Conservation (phyloP, 176 grass and related monocot species). For the Eragrostis curvula region DNA sequence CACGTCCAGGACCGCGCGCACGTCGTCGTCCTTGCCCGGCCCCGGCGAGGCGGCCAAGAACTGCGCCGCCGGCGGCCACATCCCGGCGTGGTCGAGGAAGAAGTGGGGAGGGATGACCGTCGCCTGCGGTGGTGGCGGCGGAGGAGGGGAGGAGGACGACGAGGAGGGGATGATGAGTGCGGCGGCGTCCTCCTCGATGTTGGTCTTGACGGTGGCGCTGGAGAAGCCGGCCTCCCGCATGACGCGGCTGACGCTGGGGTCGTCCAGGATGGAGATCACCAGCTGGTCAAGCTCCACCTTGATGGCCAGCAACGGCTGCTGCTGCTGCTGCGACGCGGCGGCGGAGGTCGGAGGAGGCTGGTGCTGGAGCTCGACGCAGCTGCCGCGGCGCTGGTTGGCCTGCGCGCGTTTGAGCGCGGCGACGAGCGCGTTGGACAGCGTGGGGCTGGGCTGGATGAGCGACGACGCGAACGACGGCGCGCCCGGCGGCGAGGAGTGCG, state of each 20-base stretch:
- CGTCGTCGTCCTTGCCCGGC: conserved; percentile 54
- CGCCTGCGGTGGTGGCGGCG: not conserved
- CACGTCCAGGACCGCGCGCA: conserved; percentile 66
- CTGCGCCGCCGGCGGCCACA: conserved; percentile 57
- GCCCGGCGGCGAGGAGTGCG: not conserved
- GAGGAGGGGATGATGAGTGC: conserved; percentile 35
- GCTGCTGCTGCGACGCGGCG: conserved; percentile 41
- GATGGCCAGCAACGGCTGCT: conserved; percentile 68
- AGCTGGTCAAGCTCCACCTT: conserved; percentile 90
- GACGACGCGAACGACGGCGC: conserved; percentile 40
- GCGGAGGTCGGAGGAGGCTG: conserved; percentile 38
- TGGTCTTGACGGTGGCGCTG: conserved; percentile 80
- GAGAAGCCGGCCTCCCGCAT: conserved; percentile 96
- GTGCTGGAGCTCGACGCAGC: conserved; percentile 78
- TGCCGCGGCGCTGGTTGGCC: conserved; percentile 84
- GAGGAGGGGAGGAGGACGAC: conserved; percentile 5
- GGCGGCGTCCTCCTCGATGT: conserved; percentile 64
- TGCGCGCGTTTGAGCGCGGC: conserved; percentile 95
- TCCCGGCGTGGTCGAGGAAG: conserved; percentile 39
- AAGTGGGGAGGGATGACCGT: conserved; percentile 35
- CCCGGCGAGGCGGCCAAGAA: conserved; percentile 31
- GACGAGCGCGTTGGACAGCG: conserved; percentile 87
- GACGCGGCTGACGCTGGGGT: conserved; percentile 91
- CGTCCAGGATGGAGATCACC: conserved; percentile 90
- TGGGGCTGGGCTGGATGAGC: conserved; percentile 68